Percentiles rank a stretch among this genome's conserved stretches.
These are phyloP conservation scores for Gossypium lobatum DNA, from an alignment of 441 rosid species.

Conservation along the genomic window DNA sequence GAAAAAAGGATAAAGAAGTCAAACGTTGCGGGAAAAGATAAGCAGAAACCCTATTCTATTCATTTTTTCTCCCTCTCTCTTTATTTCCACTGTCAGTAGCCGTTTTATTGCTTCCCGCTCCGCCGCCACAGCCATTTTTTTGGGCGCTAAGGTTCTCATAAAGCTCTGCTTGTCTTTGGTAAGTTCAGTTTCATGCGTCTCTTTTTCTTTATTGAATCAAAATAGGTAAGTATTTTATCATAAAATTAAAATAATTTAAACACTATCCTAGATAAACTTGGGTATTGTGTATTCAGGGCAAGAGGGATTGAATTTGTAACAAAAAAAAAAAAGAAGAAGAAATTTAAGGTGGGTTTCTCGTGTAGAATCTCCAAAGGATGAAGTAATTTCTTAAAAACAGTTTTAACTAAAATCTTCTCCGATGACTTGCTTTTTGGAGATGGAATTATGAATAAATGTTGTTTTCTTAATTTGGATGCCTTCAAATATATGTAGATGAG, in stretches of 20 bases:
- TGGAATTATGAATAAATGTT: neutral
- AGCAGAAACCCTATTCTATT: constrained; percentile 6
- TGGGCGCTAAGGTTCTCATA: neutral
- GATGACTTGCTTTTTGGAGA: neutral
- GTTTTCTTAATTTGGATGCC: neutral
- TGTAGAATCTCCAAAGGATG: neutral
- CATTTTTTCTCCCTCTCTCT: neutral
- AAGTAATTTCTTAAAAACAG: neutral
- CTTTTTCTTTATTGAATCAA: neutral
- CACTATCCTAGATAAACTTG: neutral
- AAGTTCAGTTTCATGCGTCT: neutral
- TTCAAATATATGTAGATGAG: neutral
- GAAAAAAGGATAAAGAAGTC: neutral
- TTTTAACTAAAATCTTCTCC: neutral
- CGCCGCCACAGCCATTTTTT: neutral
- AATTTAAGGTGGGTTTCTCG: neutral
- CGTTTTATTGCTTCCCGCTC: constrained; percentile 3
- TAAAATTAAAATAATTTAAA: neutral
- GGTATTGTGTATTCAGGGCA: neutral
- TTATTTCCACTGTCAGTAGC: neutral
- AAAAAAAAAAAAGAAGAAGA: neutral
- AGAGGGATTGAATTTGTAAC: neutral
- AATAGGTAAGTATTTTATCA: neutral
- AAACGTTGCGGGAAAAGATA: neutral
- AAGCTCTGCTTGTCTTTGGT: neutral